phyloP scores from a whole-genome alignment of 495 filamentous ascomycete genomes.

The Cercophora newfieldiana region DNA sequence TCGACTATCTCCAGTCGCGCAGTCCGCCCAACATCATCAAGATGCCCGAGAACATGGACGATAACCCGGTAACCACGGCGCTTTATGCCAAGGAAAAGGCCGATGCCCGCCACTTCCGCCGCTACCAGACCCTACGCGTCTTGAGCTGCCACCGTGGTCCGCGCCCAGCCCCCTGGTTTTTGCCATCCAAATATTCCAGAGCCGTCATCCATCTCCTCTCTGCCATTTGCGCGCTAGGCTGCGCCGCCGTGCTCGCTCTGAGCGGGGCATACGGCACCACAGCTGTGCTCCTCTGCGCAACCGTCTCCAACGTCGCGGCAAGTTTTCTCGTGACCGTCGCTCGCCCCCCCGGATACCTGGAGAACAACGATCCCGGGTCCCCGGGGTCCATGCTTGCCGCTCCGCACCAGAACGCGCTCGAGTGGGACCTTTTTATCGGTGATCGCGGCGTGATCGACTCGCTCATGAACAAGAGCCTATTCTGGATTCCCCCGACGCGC shows the following conservation, averaged over 20 bases:
- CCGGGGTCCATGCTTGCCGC: slow-evolving; percentile 10
- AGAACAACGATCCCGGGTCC: slow-evolving; percentile 7
- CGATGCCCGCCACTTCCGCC: neutral
- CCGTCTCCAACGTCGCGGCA: neutral
- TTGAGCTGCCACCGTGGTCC: neutral
- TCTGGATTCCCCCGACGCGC: slow-evolving; percentile 4
- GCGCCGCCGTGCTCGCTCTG: neutral
- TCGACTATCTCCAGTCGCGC: neutral
- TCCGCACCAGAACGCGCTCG: neutral
- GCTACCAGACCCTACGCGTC: neutral
- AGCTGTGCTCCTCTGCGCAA: neutral
- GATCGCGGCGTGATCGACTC: slow-evolving; percentile 10
- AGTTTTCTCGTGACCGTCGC: neutral
- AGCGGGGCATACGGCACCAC: neutral
- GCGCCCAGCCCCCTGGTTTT: neutral
- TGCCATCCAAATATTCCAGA: no score
- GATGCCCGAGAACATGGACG: no score
- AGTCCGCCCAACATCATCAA: no score
- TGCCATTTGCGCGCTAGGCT: neutral
- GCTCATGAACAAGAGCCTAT: slow-evolving; percentile 9
- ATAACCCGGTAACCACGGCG: no score
- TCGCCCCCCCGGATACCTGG: neutral
- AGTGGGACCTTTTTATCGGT: slow-evolving; percentile 9
- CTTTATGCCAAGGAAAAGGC: no score
- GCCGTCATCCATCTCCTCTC: no score